phyloP scores from a whole-genome alignment of 345 rosid genomes.

The Linum lewisii region DNA sequence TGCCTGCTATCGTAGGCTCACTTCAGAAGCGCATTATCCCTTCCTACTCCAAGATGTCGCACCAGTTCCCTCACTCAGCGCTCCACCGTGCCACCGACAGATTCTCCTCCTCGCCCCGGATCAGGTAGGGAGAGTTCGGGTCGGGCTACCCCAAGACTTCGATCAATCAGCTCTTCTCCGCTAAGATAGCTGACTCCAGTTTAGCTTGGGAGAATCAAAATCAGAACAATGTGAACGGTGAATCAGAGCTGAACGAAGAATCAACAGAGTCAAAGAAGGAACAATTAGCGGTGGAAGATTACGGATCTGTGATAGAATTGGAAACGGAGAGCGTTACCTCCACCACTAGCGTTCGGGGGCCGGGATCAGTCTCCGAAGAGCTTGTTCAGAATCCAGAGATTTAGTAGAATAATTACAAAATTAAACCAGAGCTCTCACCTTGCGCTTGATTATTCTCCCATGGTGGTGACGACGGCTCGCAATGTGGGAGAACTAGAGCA shows the following conservation, averaged over 20 bases:
- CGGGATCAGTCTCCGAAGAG: constrained; percentile 60
- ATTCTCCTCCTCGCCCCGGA: constrained; percentile 60
- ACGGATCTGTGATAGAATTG: constrained; percentile 55
- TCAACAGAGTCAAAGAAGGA: constrained; percentile 19
- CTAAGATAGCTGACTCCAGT: constrained; percentile 79
- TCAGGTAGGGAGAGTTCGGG: constrained; percentile 94
- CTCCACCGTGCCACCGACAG: neutral
- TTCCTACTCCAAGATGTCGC: neutral
- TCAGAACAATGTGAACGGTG: constrained; percentile 11
- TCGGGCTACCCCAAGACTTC: constrained; percentile 61
- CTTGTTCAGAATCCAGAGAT: no score
- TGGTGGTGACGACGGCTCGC: no score
- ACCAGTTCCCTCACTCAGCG: neutral
- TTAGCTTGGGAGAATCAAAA: constrained; percentile 52
- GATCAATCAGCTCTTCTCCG: constrained; percentile 32
- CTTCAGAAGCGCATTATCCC: neutral
- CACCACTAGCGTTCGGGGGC: constrained; percentile 58
- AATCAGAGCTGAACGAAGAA: constrained; percentile 14
- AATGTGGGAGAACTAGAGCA: no score
- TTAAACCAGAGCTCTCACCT: no score
- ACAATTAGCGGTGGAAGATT: no score
- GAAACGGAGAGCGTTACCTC: constrained; percentile 71
- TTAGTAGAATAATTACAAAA: no score
- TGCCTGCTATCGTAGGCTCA: neutral
- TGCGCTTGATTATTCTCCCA: no score